Evolutionary conservation across 2,329 filamentous ascomycete species (phyloP).

Genomic region (Pseudocercospora cruenta): DNA sequence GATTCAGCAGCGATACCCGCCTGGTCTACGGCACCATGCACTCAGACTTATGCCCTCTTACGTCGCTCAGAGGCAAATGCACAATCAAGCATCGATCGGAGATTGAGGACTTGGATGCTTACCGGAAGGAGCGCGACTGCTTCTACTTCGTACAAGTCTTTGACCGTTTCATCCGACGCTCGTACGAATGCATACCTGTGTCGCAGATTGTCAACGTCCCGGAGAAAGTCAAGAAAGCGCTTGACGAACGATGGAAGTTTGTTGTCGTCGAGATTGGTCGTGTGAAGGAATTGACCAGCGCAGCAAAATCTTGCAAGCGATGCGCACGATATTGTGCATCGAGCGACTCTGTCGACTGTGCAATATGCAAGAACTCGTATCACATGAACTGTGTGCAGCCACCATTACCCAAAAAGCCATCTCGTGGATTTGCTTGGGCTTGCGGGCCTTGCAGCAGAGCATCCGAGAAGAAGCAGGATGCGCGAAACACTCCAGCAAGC

Average conservation of each 20-base stretch:
- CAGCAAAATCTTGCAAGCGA: constrained; percentile 93
- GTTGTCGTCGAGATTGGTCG: constrained; percentile 92
- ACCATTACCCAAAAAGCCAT: constrained; percentile 90
- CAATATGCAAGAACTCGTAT: constrained; percentile 91
- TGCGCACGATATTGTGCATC: constrained; percentile 89
- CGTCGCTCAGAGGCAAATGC: constrained; percentile 90
- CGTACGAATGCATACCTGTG: constrained; percentile 95
- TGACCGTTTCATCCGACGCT: constrained; percentile 96
- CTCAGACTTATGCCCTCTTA: constrained; percentile 91
- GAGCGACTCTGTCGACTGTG: constrained; percentile 96
- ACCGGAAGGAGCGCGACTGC: constrained; percentile 79
- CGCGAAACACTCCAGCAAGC: constrained; percentile 77
- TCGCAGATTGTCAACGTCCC: constrained; percentile 94
- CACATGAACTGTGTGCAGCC: constrained; percentile 98
- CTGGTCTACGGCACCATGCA: constrained; percentile 97
- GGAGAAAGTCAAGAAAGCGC: constrained; percentile 88
- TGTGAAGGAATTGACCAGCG: constrained; percentile 92
- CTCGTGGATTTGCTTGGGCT: constrained; percentile 96
- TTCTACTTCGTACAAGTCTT: constrained; percentile 99
- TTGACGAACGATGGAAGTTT: constrained; percentile 96
- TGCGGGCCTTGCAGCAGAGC: constrained; percentile 94
- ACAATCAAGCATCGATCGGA: constrained; percentile 86
- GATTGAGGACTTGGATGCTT: constrained; percentile 79
- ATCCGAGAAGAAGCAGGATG: constrained; percentile 91
- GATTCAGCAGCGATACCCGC: constrained; percentile 87